Base-by-base conservation (phyloP, 1,139 yeast species). In the Lizanozyma gosingica region DNA sequence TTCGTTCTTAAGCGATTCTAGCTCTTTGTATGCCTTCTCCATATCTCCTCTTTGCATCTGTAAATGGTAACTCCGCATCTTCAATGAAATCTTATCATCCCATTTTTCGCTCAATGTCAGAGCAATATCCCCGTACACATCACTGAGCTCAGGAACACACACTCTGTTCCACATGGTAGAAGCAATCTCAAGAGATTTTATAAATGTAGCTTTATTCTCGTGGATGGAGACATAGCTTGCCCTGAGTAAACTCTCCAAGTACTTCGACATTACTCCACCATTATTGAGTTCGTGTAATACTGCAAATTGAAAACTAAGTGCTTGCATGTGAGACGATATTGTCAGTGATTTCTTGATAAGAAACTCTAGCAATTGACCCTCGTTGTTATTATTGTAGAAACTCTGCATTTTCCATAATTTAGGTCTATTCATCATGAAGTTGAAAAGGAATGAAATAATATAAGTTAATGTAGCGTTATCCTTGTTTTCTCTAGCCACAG, bases 401-500 rank as follows among this genome's bases (percentile, higher is more conserved):
- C 71, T 65, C 49, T 65, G 72, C 9, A 53, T 49, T 32, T 55
- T 51, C 73, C 74, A 67, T 35, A 80, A 57, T 34, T 74, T 69
- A 0, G 95, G 95, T 47, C 80, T 73, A 45, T 76, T 74, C 45
- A 77, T 77, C 54, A 85, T 68, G 47, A 84, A 84, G 46, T 80
- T 76, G 52, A 80, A 80, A 1, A 87, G 65, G 94, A 95, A 86
- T 6, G 90, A 74, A 37, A 87, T 63, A n/a, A 88, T 73, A 48
- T 80, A 81, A 14, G 87, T 83, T 35, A 88, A 65, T 15, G 95
- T 85, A 11, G 72, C 65, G 44, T 76, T 71, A 56, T 88, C 96
- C 47, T 80, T 81, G 51, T 84, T 82, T 52, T 88, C 96, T 49
- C 97, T 66, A 0, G 96, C 96, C 2, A 88, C 90, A 3, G 85